Conservation (phyloP, 2,329 filamentous ascomycete genomes). For the Hansfordia pulvinata region DNA sequence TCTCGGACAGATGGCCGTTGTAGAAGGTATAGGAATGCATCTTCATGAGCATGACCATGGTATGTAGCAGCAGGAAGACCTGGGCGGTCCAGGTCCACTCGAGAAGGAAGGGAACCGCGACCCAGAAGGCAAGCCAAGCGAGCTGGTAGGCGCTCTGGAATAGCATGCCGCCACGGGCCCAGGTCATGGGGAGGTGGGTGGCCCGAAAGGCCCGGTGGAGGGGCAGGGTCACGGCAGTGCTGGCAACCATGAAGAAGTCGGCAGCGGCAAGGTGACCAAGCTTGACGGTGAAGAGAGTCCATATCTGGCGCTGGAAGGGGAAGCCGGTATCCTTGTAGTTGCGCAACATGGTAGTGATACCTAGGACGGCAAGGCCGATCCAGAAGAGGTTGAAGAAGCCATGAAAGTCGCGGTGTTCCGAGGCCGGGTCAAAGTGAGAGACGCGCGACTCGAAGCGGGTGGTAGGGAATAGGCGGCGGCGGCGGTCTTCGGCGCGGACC, state of each 20-base stretch:
- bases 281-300: slow-evolving; percentile 77
- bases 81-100: slow-evolving; percentile 96
- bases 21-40: slow-evolving; percentile 99
- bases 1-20: slow-evolving; percentile 87
- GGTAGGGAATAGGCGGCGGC: slow-evolving; percentile 78
- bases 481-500: slow-evolving; percentile 65
- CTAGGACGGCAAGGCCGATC: slow-evolving; percentile 95
- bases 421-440: slow-evolving; percentile 88
- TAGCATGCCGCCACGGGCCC: slow-evolving; percentile 64
- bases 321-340: slow-evolving; percentile 91
- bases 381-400: slow-evolving; percentile 98
- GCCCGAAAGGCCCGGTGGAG: slow-evolving; percentile 56
- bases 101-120: slow-evolving; percentile 69
- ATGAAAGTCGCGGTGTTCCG: slow-evolving; percentile 86
- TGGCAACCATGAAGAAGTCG: slow-evolving; percentile 74
- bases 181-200: slow-evolving; percentile 45
- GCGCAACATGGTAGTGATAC: slow-evolving; percentile 81
- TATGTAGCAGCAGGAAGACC: slow-evolving; percentile 85
- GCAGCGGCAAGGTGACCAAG: slow-evolving; percentile 75
- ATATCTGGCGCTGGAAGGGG: slow-evolving; percentile 74
- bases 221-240: slow-evolving; percentile 57
- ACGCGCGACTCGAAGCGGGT: slow-evolving; percentile 84
- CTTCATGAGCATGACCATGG: slow-evolving; percentile 91
- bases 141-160: slow-evolving; percentile 75
- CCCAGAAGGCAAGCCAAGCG: slow-evolving; percentile 71